Base-by-base conservation (phyloP, 2,329 filamentous ascomycete genomes). In the Fusarium nelsonii region DNA sequence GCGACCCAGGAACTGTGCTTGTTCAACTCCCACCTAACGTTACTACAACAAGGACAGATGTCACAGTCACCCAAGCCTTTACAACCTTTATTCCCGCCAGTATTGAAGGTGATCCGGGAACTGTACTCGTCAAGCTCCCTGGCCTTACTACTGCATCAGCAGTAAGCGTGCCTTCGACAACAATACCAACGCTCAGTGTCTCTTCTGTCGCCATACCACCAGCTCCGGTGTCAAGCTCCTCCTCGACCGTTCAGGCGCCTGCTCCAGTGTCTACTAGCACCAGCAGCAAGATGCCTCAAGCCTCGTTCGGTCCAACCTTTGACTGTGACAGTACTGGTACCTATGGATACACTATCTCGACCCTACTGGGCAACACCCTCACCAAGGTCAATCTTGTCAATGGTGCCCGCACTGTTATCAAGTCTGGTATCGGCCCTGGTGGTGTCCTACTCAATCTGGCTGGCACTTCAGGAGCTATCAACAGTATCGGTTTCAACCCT, bases 21-120 rank as follows among this genome's bases (percentile, higher is more conserved):
- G 32, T 61, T 0, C 10, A 56, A 14, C 34, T 44, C 3, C 57
- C 57, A 6, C 61, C 44, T 11, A 23, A 23, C 23, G 23, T 23
- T 23, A 23, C 23, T 23, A 23, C 23, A 4, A 23, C 23, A 23
- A 23, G 23, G 4, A 23, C 23, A 5, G 23, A 23, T 23, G 23
- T 5, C 23, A 23, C 23, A 23, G 23, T 23, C 6, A 3, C 6
- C 4, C 23, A 23, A 6, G 23, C 6, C 4, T 23, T 23, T 6
- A 52, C 32, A 8, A 50, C 54, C 3, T 8, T 36, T 4, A 56
- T 39, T 15, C 39, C 58, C 0, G 52, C 48, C 1, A 50, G 18
- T 0, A 48, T 30, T 6, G 43, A 43, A 6, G 65, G 63, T 9
- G 65, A 68, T 4, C 65, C 65, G 1, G 52, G 48, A 8, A 68